A percentile compares a stretch with the other conserved stretches of the same genome.
phyloP scores from a whole-genome alignment of 805 yeast genomes.

The Wickerhamomyces chaumierensis region DNA sequence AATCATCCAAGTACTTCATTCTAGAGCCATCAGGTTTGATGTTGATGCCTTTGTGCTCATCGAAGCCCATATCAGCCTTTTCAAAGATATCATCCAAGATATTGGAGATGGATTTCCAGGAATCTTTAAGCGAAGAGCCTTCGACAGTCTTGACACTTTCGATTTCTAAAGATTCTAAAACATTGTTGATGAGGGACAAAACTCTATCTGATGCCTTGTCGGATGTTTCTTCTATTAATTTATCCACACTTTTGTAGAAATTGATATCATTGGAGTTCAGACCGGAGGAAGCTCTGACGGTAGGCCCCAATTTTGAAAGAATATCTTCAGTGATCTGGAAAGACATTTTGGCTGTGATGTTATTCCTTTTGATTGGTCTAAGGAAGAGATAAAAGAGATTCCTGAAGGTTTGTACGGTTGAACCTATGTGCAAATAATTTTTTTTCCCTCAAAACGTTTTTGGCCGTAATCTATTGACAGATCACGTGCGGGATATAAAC shows the following conservation, averaged over 20 bases:
- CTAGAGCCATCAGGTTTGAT: conserved; percentile 6
- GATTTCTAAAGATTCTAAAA: conserved; percentile 26
- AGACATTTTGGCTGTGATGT: background rate
- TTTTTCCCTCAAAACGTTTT: too few relatives aligned
- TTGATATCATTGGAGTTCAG: conserved; percentile 73
- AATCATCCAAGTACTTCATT: conserved; percentile 42
- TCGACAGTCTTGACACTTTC: conserved; percentile 15
- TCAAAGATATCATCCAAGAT: conserved; percentile 65
- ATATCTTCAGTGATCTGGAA: conserved; percentile 1
- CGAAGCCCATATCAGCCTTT: conserved; percentile 60
- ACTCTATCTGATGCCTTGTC: conserved; percentile 30
- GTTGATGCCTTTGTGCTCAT: conserved; percentile 20
- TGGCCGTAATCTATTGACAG: too few relatives aligned
- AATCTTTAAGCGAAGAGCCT: conserved; percentile 33
- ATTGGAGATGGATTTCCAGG: conserved; percentile 55
- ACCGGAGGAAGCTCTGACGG: conserved; percentile 57
- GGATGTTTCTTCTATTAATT: conserved; percentile 27
- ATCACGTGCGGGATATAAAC: too few relatives aligned
- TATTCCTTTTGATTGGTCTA: too few relatives aligned
- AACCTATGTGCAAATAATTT: background rate
- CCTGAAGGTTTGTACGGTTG: background rate
- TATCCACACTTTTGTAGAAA: conserved; percentile 58
- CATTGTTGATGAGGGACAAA: conserved; percentile 32
- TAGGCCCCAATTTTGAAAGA: conserved; percentile 38
- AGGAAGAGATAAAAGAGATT: too few relatives aligned